These are phyloP conservation scores for Nakazawaea ishiwadae DNA, from an alignment of 805 yeast species.

Conservation along the genomic window DNA sequence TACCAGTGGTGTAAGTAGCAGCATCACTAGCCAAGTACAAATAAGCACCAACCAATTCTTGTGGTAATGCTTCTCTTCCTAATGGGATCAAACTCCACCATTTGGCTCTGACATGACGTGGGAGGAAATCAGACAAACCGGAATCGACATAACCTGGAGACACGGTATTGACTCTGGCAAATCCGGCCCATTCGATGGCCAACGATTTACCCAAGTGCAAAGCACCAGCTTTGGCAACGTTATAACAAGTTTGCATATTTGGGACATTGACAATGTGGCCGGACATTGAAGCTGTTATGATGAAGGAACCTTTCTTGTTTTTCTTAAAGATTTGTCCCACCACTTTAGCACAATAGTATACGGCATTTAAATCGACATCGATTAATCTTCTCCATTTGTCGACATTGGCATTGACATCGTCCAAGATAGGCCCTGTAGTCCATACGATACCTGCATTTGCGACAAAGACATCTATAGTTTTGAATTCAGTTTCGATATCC, in stretches of 20 bases:
- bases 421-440: conserved; percentile 19
- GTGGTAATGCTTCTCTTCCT: conserved; percentile 44
- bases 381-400: conserved; percentile 42
- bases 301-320: conserved; percentile 43
- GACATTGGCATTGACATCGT: conserved; percentile 26
- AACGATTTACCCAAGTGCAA: conserved; percentile 41
- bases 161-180: conserved; percentile 49
- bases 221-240: conserved; percentile 46
- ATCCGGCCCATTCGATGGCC: conserved; percentile 44
- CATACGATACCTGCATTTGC: conserved; percentile 38
- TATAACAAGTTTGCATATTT: conserved; percentile 44
- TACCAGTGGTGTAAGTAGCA: conserved; percentile 42
- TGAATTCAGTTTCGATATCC: conserved; percentile 32
- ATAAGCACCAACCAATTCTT: conserved; percentile 49
- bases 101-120: conserved; percentile 19
- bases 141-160: conserved; percentile 49
- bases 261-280: conserved; percentile 53
- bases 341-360: conserved; percentile 45
- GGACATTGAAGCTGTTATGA: conserved; percentile 53
- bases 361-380: conserved; percentile 45
- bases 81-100: conserved; percentile 34
- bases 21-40: conserved; percentile 50
- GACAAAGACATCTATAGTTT: conserved; percentile 36
- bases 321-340: conserved; percentile 42
- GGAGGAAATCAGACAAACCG: conserved; percentile 32